Percentiles rank a stretch among this genome's conserved stretches.
Conservation (phyloP, 139 green algal species). For the Chlorella sorokiniana region DNA sequence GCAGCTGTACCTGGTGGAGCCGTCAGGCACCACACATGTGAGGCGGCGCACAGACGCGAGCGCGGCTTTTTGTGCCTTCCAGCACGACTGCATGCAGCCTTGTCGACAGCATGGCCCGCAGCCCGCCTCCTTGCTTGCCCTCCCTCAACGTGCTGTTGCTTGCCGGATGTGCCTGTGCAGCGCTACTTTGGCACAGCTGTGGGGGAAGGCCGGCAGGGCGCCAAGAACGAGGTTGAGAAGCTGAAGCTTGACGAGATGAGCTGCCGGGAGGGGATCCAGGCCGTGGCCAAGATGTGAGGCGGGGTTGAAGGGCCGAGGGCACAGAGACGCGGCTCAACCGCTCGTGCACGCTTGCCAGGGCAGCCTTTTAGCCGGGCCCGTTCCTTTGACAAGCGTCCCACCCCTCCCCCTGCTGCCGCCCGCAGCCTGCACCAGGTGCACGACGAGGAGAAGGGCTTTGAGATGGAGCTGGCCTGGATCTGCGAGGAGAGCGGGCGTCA, state of each 20-base stretch:
- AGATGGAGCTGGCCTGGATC: slow-evolving; percentile 97
- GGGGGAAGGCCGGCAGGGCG: slow-evolving; percentile 94
- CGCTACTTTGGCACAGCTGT: slow-evolving; percentile 93
- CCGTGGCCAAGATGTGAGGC: slow-evolving; percentile 87
- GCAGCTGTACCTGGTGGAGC: slow-evolving; percentile 92
- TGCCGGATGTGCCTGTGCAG: slow-evolving; percentile 36
- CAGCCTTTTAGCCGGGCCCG: neutral
- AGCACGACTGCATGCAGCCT: neutral
- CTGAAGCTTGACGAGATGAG: slow-evolving; percentile 93
- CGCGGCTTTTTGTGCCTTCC: too few species aligned
- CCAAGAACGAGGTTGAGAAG: slow-evolving; percentile 98
- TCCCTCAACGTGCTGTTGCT: neutral
- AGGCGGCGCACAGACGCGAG: neutral
- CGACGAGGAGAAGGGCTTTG: slow-evolving; percentile 98
- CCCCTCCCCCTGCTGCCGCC: neutral
- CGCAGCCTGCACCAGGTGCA: slow-evolving; percentile 87
- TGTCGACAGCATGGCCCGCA: neutral
- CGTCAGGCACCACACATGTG: slow-evolving; percentile 68
- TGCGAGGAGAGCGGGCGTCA: slow-evolving; percentile 84
- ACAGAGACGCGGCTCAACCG: neutral
- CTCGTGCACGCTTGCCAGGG: neutral
- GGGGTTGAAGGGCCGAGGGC: neutral
- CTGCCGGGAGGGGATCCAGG: slow-evolving; percentile 86
- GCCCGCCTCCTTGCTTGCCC: neutral
- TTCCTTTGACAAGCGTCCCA: neutral